Evolutionary conservation across 352 stramenopile genomes (phyloP), one percentile per base, ranked within the genome.

Genomic region (Plasmopara muralis): DNA sequence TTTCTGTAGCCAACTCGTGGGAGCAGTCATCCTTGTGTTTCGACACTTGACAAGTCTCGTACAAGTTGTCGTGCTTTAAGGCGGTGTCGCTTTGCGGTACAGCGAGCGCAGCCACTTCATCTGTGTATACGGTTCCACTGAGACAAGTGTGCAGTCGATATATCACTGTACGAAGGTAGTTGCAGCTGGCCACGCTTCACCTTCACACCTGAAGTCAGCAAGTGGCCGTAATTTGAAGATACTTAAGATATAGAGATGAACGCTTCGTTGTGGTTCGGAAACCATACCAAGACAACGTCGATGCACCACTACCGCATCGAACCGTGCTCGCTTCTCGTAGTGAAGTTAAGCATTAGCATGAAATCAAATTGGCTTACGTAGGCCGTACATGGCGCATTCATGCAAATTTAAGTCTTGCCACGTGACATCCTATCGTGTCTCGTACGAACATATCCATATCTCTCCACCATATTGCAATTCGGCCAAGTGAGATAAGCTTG

Each of bases 131-230:
- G 42, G 42, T 35, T 9, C 14, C 42, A 20, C 34, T 16, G 20
- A 47, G 18, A 47, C 25, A 12, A 47, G 20, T 18, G 42, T 47
- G 42, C 16, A 47, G 42, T 47, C 42, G 9, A 47, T n/a, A 18
- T 47, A 18, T 8, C 25, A 6, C 13, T 47, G 42, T 16, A 47
- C 42, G 20, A 35, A 47, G 25, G 33, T 10, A 18, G 9, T 16
- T 20, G n/a, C 18, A 9, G 42, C 13, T n/a, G 42, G 42, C 20
- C 42, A 47, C 14, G 42, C 20, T 16, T 20, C 20, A 31, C 20
- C 42, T 33, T 47, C 42, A 35, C 18, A 18, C 25, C 20, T 33
- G 20, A 47, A 47, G 9, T 47, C 42, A 18, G 42, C 42, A 2
- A 47, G 42, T 47, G 42, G 18, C 10, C 12, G 10, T 12, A 47